These are phyloP conservation scores for Echria macrotheca DNA, from an alignment of 495 filamentous ascomycete genomes.

Conservation along the genomic window DNA sequence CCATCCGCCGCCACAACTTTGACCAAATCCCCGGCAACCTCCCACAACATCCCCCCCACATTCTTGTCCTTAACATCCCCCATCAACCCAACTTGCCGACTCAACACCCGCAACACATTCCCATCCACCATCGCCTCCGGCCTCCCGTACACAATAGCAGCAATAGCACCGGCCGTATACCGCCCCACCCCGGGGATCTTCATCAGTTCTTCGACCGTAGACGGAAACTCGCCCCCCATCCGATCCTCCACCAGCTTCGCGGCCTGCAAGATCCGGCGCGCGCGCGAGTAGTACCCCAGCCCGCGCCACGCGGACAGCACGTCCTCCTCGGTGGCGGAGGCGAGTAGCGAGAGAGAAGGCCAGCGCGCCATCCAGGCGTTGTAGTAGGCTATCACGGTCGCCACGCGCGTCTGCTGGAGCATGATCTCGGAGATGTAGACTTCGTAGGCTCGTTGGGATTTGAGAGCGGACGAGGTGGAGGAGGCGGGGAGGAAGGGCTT, in stretches of 20 bases:
- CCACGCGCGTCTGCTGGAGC: constrained; percentile 48
- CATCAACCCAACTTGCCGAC: constrained; percentile 36
- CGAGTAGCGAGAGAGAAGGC: constrained; percentile 36
- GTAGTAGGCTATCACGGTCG: constrained; percentile 39
- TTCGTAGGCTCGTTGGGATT: constrained; percentile 41
- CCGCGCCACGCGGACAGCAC: constrained; percentile 38
- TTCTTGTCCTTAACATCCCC: constrained; percentile 39
- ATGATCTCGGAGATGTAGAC: constrained; percentile 49
- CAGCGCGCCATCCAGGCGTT: constrained; percentile 40
- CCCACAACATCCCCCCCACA: constrained; percentile 37
- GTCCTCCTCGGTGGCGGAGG: constrained; percentile 30
- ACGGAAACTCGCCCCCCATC: constrained; percentile 30
- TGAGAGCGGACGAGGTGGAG: constrained; percentile 9
- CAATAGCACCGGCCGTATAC: constrained; percentile 44
- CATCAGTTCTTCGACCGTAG: constrained; percentile 22
- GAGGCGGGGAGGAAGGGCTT: constrained; percentile 34
- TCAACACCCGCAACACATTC: constrained; percentile 42
- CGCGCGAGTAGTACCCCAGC: constrained; percentile 43
- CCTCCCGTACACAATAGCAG: constrained; percentile 41
- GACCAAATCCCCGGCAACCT: constrained; percentile 35
- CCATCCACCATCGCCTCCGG: constrained; percentile 44
- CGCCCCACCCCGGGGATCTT: constrained; percentile 40
- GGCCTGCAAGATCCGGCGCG: constrained; percentile 34
- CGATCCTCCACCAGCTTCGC: constrained; percentile 30
- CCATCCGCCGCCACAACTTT: constrained; percentile 30